Conservation (phyloP, 768 basidiomycete species). For the Leccinum subgranulosum region DNA sequence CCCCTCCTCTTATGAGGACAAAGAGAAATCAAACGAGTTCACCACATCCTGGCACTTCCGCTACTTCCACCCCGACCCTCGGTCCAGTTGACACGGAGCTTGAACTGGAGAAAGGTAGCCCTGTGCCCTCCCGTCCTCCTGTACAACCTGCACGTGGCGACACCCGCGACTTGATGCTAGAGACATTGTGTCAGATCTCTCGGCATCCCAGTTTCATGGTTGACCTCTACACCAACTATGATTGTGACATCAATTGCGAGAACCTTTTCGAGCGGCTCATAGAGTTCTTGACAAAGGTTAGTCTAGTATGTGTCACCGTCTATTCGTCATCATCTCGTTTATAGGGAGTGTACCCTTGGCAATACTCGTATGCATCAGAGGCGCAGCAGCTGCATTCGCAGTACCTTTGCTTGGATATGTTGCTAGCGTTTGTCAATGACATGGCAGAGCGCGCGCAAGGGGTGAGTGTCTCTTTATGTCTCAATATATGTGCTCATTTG, state of each 20-base stretch:
- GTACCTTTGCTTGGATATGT: constrained; percentile 81
- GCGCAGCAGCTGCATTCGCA: constrained; percentile 75
- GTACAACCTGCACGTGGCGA: constrained; percentile 82
- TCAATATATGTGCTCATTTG: constrained; percentile 10
- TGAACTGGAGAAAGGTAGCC: constrained; percentile 47
- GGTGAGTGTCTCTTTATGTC: constrained; percentile 31
- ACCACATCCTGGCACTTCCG: constrained; percentile 53
- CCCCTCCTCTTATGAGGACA: constrained; percentile 38
- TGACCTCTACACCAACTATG: constrained; percentile 93
- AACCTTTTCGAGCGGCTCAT: constrained; percentile 90
- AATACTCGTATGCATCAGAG: constrained; percentile 55
- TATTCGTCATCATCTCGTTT: constrained; percentile 4
- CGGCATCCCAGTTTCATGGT: constrained; percentile 91
- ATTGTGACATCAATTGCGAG: constrained; percentile 95
- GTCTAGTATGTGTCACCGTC: constrained; percentile 11
- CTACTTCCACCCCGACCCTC: constrained; percentile 41
- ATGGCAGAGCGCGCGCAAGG: constrained; percentile 70
- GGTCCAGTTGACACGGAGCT: constrained; percentile 35
- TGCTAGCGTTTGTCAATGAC: constrained; percentile 82
- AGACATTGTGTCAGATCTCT: constrained; percentile 79
- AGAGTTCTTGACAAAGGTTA: constrained; percentile 84
- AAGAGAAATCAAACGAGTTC: constrained; percentile 39
- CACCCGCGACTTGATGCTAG: constrained; percentile 85
- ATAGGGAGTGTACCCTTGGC: constrained; percentile 78
- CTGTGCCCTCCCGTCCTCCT: constrained; percentile 53